Base-by-base conservation (phyloP, 2,329 filamentous ascomycete genomes). In the Ophioceras dolichostomum region DNA sequence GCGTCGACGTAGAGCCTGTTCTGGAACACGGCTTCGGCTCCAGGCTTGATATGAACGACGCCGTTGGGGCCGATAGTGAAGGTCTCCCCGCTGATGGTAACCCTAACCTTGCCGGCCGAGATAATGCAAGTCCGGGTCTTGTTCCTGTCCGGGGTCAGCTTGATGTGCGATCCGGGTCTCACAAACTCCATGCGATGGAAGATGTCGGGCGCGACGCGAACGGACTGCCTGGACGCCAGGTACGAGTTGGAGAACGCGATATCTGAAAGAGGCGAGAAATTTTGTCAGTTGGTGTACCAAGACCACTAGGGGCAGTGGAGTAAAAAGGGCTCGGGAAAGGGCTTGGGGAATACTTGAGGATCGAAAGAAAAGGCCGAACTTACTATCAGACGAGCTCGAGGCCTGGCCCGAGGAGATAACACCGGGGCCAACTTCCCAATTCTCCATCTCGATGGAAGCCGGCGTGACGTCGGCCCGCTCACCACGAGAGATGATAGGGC, bases 1-100 rank as follows among this genome's bases (percentile, higher is more conserved):
- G 64, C 58, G 39, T 69, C 62, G 5, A 57, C 30, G 39, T 71
- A 70, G 0, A 61, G 47, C 27, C 52, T 50, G 41, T 72, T 72
- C 39, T 57, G 50, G 4, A 61, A 56, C 14, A 47, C 50, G 43
- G 61, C 65, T 1, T 38, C 36, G 36, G 49, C 50, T 0, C 61
- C 61, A 0, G 61, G 55, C 17, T 48, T 52, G 26, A 71, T 51
- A 34, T 57, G 53, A 41, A 70, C 64, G 44, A 64, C 51, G 21
- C 68, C 64, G 36, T 63, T 57, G 1, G 56, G 53, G 0, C 68
- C 68, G 4, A 70, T 47, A 1, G 48, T 43, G 29, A 68, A 63
- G 28, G 14, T 31, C 3, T 53, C 47, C 16, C 55, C 45, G 3
- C 49, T 52, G 3, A 47, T 57, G 7, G 28, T 33, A 14, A 58